Evolutionary conservation across 495 filamentous ascomycete genomes (phyloP), one percentile per base, ranked within the genome.

Genomic region (Aspergillus cristatus): DNA sequence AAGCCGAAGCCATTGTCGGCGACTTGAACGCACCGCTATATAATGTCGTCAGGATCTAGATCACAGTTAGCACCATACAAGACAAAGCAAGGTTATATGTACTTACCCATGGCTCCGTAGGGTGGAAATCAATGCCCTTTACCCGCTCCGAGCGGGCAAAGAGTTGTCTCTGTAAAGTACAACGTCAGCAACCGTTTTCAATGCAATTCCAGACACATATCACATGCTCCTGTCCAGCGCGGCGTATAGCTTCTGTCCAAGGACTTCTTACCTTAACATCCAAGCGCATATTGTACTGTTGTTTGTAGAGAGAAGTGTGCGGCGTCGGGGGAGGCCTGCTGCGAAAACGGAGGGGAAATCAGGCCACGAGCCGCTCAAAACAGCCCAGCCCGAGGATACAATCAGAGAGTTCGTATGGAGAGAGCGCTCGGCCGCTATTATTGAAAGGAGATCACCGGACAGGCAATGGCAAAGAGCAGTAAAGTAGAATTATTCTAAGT

Each of bases 41-140:
- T 50, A 96, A 66, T 17, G 91, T 96, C 13, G 87, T 96, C 51
- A 99, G 68, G 55, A 98, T 93, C 78, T 76, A 56, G 13, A 14
- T 11, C 14, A 25, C 3, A n/a, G 28, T 74, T 48, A 68, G 64
- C 39, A 42, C 32, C 1, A 11, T 26, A 18, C 12, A 14, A 36
- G 18, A 12, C 8, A 16, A 14, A n/a, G 12, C 11, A 18, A 25
- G n/a, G 37, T 33, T 3, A 26, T 35, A 30, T 10, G 34, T 22
- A 53, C 71, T 62, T 59, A 75, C 72, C 88, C 88, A 95, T 71
- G 88, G 86, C 72, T 95, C 88, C 37, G 84, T 85, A 16, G 88
- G 89, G 57, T 96, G 89, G 65, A 94, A 96, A 65, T 96, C 89
- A 57, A 96, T 94, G 54, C 89, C 89, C 67, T 94, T 96, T 45